phyloP scores from a whole-genome alignment of 169 alveolate species.

The Theileria orientalis region DNA sequence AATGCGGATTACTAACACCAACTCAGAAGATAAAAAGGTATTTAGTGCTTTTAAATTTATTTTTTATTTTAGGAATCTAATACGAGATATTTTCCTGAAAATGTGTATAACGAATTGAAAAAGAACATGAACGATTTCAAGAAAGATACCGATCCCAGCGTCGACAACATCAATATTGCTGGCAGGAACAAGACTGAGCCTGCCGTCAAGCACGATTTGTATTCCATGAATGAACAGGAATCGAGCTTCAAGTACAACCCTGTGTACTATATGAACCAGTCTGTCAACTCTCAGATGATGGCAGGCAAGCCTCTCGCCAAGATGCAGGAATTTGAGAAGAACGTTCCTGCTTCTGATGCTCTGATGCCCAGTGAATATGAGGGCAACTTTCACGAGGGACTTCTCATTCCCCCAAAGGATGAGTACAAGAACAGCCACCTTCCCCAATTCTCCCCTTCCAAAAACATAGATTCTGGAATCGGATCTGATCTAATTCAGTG shows the following conservation, averaged over 20 bases:
- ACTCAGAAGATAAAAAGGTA: slow-evolving; percentile 24
- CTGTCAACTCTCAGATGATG: neutral
- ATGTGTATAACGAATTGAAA: slow-evolving; percentile 7
- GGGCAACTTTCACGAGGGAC: neutral
- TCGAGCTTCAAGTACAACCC: neutral
- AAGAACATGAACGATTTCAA: slow-evolving; percentile 19
- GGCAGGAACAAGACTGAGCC: neutral
- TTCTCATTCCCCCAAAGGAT: neutral
- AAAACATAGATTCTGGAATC: neutral
- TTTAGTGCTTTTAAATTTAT: neutral
- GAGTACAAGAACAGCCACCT: neutral
- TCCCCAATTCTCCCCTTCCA: neutral
- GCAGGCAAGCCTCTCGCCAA: neutral
- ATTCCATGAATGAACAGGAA: neutral
- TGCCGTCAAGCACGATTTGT: neutral
- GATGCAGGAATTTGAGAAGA: neutral
- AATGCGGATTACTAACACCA: neutral
- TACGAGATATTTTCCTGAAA: slow-evolving; percentile 20
- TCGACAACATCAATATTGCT: neutral
- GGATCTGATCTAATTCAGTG: neutral
- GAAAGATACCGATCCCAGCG: slow-evolving; percentile 12
- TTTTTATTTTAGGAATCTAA: neutral
- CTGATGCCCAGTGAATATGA: neutral
- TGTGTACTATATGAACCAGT: neutral
- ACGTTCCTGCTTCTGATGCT: neutral